A percentile compares a stretch with the other conserved stretches of the same genome.
phyloP scores from a whole-genome alignment of 2,329 filamentous ascomycete species.

The Penicillium sp. region DNA sequence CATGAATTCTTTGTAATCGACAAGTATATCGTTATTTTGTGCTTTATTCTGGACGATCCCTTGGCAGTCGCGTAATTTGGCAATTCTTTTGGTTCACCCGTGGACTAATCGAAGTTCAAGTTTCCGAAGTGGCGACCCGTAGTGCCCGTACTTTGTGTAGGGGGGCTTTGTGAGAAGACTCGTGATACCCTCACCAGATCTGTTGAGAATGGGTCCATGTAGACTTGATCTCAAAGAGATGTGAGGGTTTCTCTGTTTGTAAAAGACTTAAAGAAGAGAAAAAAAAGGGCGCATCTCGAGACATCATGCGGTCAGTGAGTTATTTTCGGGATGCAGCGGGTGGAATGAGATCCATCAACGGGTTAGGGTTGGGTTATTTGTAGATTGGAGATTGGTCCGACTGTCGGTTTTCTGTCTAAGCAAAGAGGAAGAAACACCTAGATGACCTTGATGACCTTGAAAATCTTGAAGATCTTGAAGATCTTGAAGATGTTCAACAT shows the following conservation, averaged over 20 bases:
- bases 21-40: neutral
- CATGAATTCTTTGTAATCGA: neutral
- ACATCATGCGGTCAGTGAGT: constrained; percentile 16
- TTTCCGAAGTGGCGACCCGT: constrained; percentile 3
- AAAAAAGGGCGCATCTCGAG: neutral
- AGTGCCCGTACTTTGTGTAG: neutral
- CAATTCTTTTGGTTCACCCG: constrained; percentile 1
- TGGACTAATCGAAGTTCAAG: constrained; percentile 1
- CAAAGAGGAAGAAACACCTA: too few relatives aligned
- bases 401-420: neutral
- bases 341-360: constrained; percentile 25
- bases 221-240: constrained; percentile 1
- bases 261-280: neutral
- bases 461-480: neutral
- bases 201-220: neutral
- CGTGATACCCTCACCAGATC: constrained; percentile 7
- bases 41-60: neutral
- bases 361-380: constrained; percentile 14
- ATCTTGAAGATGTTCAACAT: too few relatives aligned
- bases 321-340: constrained; percentile 24
- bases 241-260: neutral
- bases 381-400: neutral
- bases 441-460: neutral
- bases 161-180: neutral
- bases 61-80: constrained; percentile 10